These are phyloP conservation scores for Pterothamnion heteromorphum DNA, from an alignment of 31 red algal species.

Conservation along the genomic window DNA sequence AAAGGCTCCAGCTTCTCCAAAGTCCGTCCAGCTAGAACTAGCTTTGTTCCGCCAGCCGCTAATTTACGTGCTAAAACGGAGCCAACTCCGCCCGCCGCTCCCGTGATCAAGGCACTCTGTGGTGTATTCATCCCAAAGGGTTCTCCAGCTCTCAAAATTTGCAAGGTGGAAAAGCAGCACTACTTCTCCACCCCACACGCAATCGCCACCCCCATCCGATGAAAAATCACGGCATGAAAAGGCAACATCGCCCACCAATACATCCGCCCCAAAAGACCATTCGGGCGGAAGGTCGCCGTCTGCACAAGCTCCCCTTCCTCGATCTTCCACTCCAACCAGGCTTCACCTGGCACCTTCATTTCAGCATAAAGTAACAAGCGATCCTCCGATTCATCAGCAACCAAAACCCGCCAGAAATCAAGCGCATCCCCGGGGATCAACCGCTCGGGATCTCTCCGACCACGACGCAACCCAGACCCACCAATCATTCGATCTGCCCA, in stretches of 20 bases:
- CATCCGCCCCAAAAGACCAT: neutral
- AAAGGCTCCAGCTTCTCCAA: too few relatives aligned
- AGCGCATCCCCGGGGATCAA: neutral
- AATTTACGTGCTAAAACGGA: too few relatives aligned
- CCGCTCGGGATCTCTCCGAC: neutral
- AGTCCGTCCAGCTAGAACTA: too few relatives aligned
- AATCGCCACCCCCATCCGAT: too few relatives aligned
- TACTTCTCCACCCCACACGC: too few relatives aligned
- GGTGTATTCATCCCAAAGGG: too few relatives aligned
- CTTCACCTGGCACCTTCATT: constrained; percentile 36
- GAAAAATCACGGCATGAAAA: neutral
- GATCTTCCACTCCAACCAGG: constrained; percentile 2
- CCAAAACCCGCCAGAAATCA: constrained; percentile 36
- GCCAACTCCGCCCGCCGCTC: too few relatives aligned
- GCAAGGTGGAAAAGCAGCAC: too few relatives aligned
- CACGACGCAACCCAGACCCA: constrained; percentile 19
- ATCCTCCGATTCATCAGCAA: neutral
- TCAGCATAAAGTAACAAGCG: constrained; percentile 13
- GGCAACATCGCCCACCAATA: neutral
- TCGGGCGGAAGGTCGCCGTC: neutral
- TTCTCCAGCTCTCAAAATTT: too few relatives aligned
- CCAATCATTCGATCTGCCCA: neutral
- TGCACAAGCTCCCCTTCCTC: neutral
- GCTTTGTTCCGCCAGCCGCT: too few relatives aligned
- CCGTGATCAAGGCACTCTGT: too few relatives aligned